These are phyloP conservation scores for Ambrosia artemisiifolia DNA, from an alignment of 129 eudicot species.

Conservation along the genomic window DNA sequence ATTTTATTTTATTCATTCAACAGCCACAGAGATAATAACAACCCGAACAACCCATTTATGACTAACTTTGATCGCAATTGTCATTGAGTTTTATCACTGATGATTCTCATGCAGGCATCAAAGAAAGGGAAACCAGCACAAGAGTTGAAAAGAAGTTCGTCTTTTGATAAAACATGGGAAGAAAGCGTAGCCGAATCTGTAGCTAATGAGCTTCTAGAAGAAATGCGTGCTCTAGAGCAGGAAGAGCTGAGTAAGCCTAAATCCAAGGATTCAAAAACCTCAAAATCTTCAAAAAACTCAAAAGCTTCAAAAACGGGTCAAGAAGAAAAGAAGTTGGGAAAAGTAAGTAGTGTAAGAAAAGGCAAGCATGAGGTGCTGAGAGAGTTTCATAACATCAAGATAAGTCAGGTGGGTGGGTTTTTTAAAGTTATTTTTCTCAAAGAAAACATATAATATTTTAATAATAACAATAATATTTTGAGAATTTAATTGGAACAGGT, in stretches of 20 bases:
- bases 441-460: background rate
- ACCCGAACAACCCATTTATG: background rate
- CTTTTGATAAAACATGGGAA: slow-evolving; percentile 92
- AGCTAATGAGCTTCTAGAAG: slow-evolving; percentile 73
- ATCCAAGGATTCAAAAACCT: slow-evolving; percentile 53
- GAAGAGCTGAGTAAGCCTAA: slow-evolving; percentile 59
- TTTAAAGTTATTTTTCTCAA: background rate
- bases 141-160: slow-evolving; percentile 71
- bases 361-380: slow-evolving; percentile 69
- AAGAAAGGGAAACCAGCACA: slow-evolving; percentile 50
- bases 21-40: background rate
- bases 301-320: slow-evolving; percentile 40
- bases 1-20: background rate
- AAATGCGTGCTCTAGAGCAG: slow-evolving; percentile 58
- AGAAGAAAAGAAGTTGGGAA: slow-evolving; percentile 67
- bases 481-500: slow-evolving; percentile 66
- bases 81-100: background rate
- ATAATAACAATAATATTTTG: background rate
- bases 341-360: slow-evolving; percentile 58
- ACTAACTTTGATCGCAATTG: background rate
- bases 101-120: slow-evolving; percentile 45
- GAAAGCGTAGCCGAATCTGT: slow-evolving; percentile 90
- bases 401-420: slow-evolving; percentile 88
- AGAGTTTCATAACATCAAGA: slow-evolving; percentile 91
- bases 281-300: slow-evolving; percentile 64